These are phyloP conservation scores for Penicillium turbatum DNA, from an alignment of 495 filamentous ascomycete genomes.

Conservation along the genomic window DNA sequence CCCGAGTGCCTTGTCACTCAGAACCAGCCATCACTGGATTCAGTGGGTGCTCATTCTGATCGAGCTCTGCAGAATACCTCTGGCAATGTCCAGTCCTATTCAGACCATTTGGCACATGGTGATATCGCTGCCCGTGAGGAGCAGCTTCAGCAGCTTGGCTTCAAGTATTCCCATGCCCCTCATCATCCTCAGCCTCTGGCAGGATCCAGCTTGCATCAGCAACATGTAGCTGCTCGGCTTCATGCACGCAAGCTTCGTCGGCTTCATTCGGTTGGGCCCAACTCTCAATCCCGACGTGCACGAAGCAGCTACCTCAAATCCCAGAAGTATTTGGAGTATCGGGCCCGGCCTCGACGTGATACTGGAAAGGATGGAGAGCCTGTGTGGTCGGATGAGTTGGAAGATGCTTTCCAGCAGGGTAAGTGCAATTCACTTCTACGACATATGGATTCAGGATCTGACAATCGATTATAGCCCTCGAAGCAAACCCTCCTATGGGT, in stretches of 20 bases:
- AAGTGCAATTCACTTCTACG: slow-evolving; percentile 19
- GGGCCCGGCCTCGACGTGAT: slow-evolving; percentile 60
- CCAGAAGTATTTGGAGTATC: slow-evolving; percentile 57
- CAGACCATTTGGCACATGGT: slow-evolving; percentile 33
- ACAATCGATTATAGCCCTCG: slow-evolving; percentile 55
- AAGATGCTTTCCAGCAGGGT: slow-evolving; percentile 90
- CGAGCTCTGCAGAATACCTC: slow-evolving; percentile 48
- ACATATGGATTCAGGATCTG: not conserved
- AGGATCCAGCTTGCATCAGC: slow-evolving; percentile 22
- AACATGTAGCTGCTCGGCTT: slow-evolving; percentile 29
- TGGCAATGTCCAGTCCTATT: slow-evolving; percentile 47
- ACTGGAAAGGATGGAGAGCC: slow-evolving; percentile 51
- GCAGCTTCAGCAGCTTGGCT: slow-evolving; percentile 36
- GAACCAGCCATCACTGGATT: slow-evolving; percentile 39
- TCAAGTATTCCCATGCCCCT: slow-evolving; percentile 40
- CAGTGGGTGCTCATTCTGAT: slow-evolving; percentile 39
- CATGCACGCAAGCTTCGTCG: slow-evolving; percentile 39
- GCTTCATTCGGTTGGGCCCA: slow-evolving; percentile 36
- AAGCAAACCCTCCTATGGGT: slow-evolving; percentile 77
- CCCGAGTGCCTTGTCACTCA: slow-evolving; percentile 42
- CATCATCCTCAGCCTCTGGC: slow-evolving; percentile 33
- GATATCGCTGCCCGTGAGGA: slow-evolving; percentile 35
- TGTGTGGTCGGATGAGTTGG: slow-evolving; percentile 79
- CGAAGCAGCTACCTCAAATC: slow-evolving; percentile 44
- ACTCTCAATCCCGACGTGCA: slow-evolving; percentile 29